Evolutionary conservation across 139 green algal species (phyloP).

Genomic region (Tetraselmis chui): DNA sequence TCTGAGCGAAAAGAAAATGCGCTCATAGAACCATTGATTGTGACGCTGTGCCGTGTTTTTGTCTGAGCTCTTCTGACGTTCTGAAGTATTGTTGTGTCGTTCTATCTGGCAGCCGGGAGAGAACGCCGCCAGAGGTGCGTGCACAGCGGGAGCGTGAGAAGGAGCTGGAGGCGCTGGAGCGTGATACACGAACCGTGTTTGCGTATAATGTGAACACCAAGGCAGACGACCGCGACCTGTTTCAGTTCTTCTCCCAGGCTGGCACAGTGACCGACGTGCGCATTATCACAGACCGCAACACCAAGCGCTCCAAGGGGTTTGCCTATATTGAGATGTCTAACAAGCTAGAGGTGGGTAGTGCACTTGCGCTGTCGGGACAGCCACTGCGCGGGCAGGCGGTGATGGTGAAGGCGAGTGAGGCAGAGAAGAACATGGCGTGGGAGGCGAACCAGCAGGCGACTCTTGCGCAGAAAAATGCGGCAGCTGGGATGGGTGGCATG

Average conservation of each 20-base stretch:
- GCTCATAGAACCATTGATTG: not conserved
- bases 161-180: conserved; percentile 64
- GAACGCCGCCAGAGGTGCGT: conserved; percentile 57
- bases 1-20: no score
- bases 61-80: not conserved
- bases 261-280: conserved; percentile 80
- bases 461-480: conserved; percentile 17
- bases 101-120: not conserved
- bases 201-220: conserved; percentile 78
- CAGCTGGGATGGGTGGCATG: conserved; percentile 1
- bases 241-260: conserved; percentile 70
- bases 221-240: conserved; percentile 81
- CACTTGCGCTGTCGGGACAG: conserved; percentile 79
- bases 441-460: conserved; percentile 59
- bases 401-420: conserved; percentile 90
- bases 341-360: conserved; percentile 68
- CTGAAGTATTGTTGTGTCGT: not conserved
- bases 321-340: conserved; percentile 93
- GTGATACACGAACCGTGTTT: conserved; percentile 80
- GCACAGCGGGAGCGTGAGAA: conserved; percentile 50
- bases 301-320: conserved; percentile 84
- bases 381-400: conserved; percentile 74
- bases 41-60: not conserved
- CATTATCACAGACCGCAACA: conserved; percentile 90
- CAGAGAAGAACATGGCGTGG: conserved; percentile 94